These are phyloP conservation scores for Neofusicoccum laricinum DNA, from an alignment of 2,329 filamentous ascomycete genomes.

Conservation along the genomic window DNA sequence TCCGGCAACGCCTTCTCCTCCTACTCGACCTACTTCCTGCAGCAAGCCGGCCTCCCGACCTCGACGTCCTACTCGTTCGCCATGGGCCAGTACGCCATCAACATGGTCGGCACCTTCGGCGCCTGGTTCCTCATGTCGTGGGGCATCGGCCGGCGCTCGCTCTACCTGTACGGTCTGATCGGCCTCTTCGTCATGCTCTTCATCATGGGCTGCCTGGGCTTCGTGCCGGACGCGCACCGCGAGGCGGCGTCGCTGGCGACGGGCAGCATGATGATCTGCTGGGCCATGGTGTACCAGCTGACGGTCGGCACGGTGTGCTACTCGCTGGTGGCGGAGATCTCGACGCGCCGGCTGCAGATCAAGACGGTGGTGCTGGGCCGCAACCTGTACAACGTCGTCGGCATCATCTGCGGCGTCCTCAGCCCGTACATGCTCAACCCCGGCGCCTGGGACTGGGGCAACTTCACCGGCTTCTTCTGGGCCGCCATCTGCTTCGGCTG, in stretches of 20 bases:
- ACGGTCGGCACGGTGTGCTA: slow-evolving; percentile 89
- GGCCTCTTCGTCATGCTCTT: slow-evolving; percentile 74
- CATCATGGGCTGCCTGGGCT: slow-evolving; percentile 78
- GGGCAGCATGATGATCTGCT: slow-evolving; percentile 69
- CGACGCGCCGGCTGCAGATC: slow-evolving; percentile 78
- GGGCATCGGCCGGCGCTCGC: slow-evolving; percentile 69
- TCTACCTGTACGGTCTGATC: slow-evolving; percentile 70
- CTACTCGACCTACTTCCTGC: slow-evolving; percentile 50
- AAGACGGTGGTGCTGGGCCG: slow-evolving; percentile 88
- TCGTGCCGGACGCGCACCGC: slow-evolving; percentile 62
- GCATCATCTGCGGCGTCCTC: slow-evolving; percentile 75
- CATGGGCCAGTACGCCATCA: slow-evolving; percentile 60
- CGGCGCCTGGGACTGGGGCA: slow-evolving; percentile 80
- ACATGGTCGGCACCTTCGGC: slow-evolving; percentile 77
- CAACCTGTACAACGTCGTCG: slow-evolving; percentile 73
- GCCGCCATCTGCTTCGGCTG: slow-evolving; percentile 76
- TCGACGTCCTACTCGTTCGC: slow-evolving; percentile 45
- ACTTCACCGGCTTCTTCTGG: slow-evolving; percentile 88
- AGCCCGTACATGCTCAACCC: slow-evolving; percentile 95
- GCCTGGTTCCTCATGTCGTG: slow-evolving; percentile 77
- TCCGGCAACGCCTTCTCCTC: slow-evolving; percentile 47
- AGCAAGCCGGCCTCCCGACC: slow-evolving; percentile 45
- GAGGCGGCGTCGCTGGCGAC: slow-evolving; percentile 68
- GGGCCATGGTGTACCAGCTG: slow-evolving; percentile 70
- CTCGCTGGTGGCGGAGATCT: slow-evolving; percentile 81